A percentile compares a stretch with the other conserved stretches of the same genome.
Evolutionary conservation across 2,329 filamentous ascomycete genomes (phyloP).

Genomic region (Microdochium bolleyi): DNA sequence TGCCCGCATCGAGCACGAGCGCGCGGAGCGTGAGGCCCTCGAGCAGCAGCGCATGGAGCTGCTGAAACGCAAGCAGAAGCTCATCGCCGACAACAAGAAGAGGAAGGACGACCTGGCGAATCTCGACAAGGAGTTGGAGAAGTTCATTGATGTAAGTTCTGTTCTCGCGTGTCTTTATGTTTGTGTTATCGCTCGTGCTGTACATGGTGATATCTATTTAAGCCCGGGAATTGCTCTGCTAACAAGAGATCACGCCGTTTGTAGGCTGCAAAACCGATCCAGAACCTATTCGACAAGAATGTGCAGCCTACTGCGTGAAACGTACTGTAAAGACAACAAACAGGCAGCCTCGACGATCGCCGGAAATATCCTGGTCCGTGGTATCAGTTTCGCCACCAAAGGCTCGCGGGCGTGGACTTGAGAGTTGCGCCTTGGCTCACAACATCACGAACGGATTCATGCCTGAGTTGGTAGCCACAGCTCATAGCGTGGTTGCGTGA

Average conservation of each 20-base stretch:
- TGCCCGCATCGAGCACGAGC: constrained; percentile 85
- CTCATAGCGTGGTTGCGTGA: no score
- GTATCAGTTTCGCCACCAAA: no score
- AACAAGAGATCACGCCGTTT: neutral
- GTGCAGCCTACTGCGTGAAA: neutral
- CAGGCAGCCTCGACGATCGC: no score
- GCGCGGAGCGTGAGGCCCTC: constrained; percentile 71
- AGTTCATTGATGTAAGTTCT: constrained; percentile 73
- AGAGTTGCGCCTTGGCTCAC: no score
- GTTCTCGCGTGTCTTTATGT: neutral
- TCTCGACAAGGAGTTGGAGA: constrained; percentile 85
- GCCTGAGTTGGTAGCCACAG: no score
- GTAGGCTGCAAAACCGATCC: constrained; percentile 80
- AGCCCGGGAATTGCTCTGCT: no score
- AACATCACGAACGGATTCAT: no score
- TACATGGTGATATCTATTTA: no score
- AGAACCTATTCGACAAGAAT: constrained; percentile 72
- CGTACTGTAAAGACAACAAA: no score
- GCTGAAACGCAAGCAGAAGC: constrained; percentile 56
- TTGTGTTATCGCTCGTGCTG: no score
- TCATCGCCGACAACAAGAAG: constrained; percentile 72
- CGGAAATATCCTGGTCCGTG: no score
- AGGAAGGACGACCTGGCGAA: constrained; percentile 88
- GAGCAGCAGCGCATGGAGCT: constrained; percentile 78
- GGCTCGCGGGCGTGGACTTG: no score